Conservation (phyloP, 2,329 filamentous ascomycete genomes). For the Massarina eburnea region DNA sequence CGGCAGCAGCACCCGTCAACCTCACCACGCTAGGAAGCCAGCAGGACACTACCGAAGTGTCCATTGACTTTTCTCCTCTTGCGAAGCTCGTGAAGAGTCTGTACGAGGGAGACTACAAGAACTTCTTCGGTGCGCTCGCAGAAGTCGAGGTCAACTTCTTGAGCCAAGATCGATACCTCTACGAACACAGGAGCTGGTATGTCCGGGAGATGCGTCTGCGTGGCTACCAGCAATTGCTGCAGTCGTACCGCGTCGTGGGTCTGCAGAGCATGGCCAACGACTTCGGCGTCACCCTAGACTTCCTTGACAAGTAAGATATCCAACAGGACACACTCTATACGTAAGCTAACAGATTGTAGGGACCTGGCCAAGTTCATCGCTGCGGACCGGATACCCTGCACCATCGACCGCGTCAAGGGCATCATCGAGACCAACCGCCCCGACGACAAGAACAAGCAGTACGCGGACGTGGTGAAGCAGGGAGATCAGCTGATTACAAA, state of each 20-base stretch:
- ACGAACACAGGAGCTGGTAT: constrained; percentile 96
- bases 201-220: constrained; percentile 97
- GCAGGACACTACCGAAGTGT: constrained; percentile 70
- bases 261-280: constrained; percentile 95
- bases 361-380: constrained; percentile 98
- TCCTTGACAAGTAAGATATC: constrained; percentile 77
- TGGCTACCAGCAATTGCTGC: constrained; percentile 93
- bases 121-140: constrained; percentile 87
- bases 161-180: constrained; percentile 89
- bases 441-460: constrained; percentile 99
- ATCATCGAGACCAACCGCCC: constrained; percentile 98
- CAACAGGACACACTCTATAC: not conserved
- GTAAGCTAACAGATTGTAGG: constrained; percentile 49
- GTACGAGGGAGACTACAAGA: constrained; percentile 91
- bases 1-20: constrained; percentile 76
- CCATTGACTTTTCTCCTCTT: constrained; percentile 86
- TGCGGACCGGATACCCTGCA: constrained; percentile 89
- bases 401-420: constrained; percentile 93
- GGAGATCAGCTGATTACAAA: constrained; percentile 98
- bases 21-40: constrained; percentile 81
- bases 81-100: constrained; percentile 86
- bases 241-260: constrained; percentile 97
- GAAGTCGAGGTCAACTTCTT: constrained; percentile 93
- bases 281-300: constrained; percentile 96
- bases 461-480: constrained; percentile 95